Base-by-base conservation (phyloP, 345 rosid genomes). In the Camelina neglecta region DNA sequence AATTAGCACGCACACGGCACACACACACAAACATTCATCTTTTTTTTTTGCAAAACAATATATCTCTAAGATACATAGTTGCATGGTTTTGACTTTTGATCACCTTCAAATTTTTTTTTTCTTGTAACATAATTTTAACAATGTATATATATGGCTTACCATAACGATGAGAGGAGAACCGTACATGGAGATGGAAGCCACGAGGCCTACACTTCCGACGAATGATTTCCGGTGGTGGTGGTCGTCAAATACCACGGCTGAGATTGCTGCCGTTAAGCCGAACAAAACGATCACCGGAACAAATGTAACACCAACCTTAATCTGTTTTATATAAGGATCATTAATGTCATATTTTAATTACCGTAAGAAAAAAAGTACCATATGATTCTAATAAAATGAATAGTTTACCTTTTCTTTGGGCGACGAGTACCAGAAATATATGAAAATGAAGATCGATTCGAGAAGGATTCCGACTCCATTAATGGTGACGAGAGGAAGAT, bases 401-500 rank as follows among this genome's bases (percentile, higher is more conserved):
- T 61, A 47, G 80, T 81, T 79, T 36, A 84, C 98, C 98, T 89
- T 91, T 59, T 69, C 83, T 75, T 81, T 86, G 0, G 82, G 11
- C 1, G 90, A 76, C 39, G 96, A 69, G 57, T 85, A 89, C 79
- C 73, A 82, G 50, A 87, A 65, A 74, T 86, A 92, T 8, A 90
- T 81, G 75, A 82, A 8, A 67, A 90, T 75, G 87, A 91, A 94
- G 67, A 86, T 80, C 41, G 80, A 12, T 87, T 94, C 89, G 12
- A 90, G 81, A 74, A 94, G 33, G 65, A 89, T 83, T 69, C 98
- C 98, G 2, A 88, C 45, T 38, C 91, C 93, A 21, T 94, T 92
- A 81, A 89, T 84, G 65, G 96, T 89, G 68, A 85, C 84, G 13
- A 92, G 75, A 2, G 88, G 89, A 61, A 90, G 83, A 73, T 94